These are phyloP conservation scores for Plasmodium cynomolgi DNA, from an alignment of 169 alveolate species.

Conservation along the genomic window DNA sequence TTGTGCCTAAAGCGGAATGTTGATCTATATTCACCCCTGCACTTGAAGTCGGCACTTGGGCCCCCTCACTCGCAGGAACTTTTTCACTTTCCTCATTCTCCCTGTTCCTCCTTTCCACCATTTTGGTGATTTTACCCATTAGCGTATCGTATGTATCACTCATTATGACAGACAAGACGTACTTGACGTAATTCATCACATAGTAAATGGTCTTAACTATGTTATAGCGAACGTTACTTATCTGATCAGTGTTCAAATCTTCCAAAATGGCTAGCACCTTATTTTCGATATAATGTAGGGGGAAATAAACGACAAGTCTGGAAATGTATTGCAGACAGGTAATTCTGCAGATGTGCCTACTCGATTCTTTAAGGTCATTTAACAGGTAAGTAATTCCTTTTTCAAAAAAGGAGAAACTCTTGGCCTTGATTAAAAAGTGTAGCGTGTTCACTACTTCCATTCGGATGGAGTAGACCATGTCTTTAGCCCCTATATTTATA, in stretches of 20 bases:
- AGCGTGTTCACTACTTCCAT: conserved; percentile 51
- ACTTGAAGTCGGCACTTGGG: neutral
- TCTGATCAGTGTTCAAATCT: conserved; percentile 41
- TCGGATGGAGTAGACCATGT: conserved; percentile 48
- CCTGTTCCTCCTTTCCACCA: conserved; percentile 23
- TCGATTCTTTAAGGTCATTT: conserved; percentile 67
- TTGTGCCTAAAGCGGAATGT: neutral
- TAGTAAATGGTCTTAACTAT: conserved; percentile 56
- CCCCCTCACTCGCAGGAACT: neutral
- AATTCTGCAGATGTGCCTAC: conserved; percentile 37
- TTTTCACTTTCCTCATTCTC: conserved; percentile 4
- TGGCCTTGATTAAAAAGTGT: conserved; percentile 54
- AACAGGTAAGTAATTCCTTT: conserved; percentile 42
- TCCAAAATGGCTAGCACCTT: conserved; percentile 23
- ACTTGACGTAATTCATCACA: conserved; percentile 28
- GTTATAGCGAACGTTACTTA: conserved; percentile 65
- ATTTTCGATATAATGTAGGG: conserved; percentile 56
- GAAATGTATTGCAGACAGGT: conserved; percentile 72
- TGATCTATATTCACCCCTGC: neutral
- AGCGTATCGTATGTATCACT: conserved; percentile 42
- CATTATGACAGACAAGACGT: conserved; percentile 37
- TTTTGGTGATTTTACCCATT: conserved; percentile 9
- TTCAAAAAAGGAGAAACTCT: conserved; percentile 58
- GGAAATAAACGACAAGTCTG: conserved; percentile 45
- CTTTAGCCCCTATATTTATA: conserved; percentile 68